Evolutionary conservation across 306 rosid species (phyloP), one percentile per base, ranked within the genome.

Genomic region (Oxytropis ochrocephala): DNA sequence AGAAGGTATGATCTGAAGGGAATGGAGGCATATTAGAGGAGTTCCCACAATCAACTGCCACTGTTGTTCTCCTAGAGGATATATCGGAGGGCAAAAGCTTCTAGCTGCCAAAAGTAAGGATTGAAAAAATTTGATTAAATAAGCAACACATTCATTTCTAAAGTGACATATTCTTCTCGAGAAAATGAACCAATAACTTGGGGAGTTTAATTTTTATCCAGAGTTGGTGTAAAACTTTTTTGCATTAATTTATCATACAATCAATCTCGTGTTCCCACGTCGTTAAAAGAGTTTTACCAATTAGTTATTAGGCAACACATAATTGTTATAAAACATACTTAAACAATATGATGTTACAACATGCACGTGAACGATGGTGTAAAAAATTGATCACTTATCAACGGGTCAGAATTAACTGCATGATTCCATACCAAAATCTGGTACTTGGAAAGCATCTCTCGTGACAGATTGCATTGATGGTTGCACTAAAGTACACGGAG

Each of bases 31-130:
- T 19, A 94, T 64, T 56, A 94, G 73, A 84, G 98, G 97, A 64
- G 85, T 87, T 60, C 81, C 89, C 72, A 77, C 77, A 39, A 76
- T 79, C 50, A 79, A 74, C 61, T 85, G 96, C 94, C 88, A 88
- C 76, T 78, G 81, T 79, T 86, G 96, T 69, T 85, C 85, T 67
- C 82, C 88, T 42, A 94, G 62, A 69, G 98, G 98, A 78, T 88
- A 94, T 88, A 94, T 94, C 47, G 95, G 94, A 38, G 97, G 88
- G 74, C 90, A 90, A 76, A 94, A 94, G 78, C 87, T 81, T 80
- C 84, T 84, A 67, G 88, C 98, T 94, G 85, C 72, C 82, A 72
- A 74, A 50, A 58, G 32, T 74, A 75, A 59, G 29, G 78, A 75
- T 57, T 17, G 29, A 18, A 72, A 70, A 62, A 24, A 64, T 41